A percentile compares a stretch with the other conserved stretches of the same genome.
phyloP scores from a whole-genome alignment of 352 stramenopile species.

The Globisporangium cederbergense region DNA sequence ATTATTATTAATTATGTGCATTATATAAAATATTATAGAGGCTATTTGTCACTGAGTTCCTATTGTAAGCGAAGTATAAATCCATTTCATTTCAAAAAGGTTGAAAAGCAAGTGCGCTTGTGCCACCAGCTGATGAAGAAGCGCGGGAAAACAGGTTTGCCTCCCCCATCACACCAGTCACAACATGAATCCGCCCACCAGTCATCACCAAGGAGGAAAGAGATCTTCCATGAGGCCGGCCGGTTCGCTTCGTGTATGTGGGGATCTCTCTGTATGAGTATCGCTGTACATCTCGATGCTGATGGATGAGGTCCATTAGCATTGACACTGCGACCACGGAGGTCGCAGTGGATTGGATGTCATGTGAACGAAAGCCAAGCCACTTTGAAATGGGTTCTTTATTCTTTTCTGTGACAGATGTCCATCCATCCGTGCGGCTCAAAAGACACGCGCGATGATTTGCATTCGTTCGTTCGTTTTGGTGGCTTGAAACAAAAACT shows the following conservation, averaged over 20 bases:
- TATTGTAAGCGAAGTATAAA: too few species aligned
- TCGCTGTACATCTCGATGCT: not conserved
- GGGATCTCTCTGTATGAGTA: not conserved
- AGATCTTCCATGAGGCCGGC: not conserved
- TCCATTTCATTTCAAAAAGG: not conserved
- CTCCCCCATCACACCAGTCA: not conserved
- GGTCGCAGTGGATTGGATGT: not conserved
- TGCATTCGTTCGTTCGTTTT: not conserved
- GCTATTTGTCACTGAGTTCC: too few species aligned
- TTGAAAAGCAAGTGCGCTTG: not conserved
- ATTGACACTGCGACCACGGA: not conserved
- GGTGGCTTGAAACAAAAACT: not conserved
- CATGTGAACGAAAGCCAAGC: not conserved
- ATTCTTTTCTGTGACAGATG: not conserved
- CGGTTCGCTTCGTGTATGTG: not conserved
- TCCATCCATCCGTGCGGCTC: constrained; percentile 3
- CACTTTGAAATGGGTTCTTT: constrained; percentile 3
- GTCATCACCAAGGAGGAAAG: not conserved
- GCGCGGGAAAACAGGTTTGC: constrained; percentile 16
- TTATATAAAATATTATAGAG: not conserved
- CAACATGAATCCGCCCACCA: not conserved
- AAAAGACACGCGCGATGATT: constrained; percentile 8
- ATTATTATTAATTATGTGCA: not conserved
- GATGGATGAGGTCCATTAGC: not conserved
- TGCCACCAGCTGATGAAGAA: constrained; percentile 13